Conservation (phyloP, 345 rosid species). For the Kandelia obovata region DNA sequence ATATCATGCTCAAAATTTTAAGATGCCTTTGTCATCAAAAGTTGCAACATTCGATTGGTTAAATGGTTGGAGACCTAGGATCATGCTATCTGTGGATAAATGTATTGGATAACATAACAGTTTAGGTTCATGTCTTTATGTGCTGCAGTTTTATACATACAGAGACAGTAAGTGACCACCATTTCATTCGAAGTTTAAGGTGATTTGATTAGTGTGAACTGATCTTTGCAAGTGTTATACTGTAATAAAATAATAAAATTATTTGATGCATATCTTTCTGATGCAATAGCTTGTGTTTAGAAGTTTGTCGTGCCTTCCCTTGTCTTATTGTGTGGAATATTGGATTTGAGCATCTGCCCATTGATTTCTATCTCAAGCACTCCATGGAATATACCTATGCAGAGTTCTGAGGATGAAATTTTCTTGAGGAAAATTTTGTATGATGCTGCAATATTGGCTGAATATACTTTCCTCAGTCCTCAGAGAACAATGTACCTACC, state of each 20-base stretch:
- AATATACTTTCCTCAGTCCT: conserved; percentile 45
- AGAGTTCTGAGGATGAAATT: conserved; percentile 43
- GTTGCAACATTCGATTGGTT: neutral
- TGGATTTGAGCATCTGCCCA: neutral
- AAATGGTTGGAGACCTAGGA: neutral
- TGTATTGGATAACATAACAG: too few species aligned
- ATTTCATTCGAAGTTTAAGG: too few species aligned
- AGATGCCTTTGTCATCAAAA: neutral
- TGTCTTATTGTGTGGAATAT: neutral
- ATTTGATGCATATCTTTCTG: too few species aligned
- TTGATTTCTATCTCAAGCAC: conserved; percentile 1
- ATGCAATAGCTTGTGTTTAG: too few species aligned
- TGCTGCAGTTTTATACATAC: too few species aligned
- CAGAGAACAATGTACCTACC: conserved; percentile 24
- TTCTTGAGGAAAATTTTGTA: conserved; percentile 39
- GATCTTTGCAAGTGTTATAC: too few species aligned
- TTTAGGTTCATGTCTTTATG: too few species aligned
- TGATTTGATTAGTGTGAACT: too few species aligned
- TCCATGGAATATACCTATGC: conserved; percentile 16
- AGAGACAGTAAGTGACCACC: too few species aligned
- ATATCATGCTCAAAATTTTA: too few species aligned
- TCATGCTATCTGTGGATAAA: neutral
- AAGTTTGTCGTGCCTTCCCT: neutral
- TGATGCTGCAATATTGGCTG: conserved; percentile 50
- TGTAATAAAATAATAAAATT: too few species aligned